Evolutionary conservation across 345 rosid genomes (phyloP).

Genomic region (Balakata baccata): DNA sequence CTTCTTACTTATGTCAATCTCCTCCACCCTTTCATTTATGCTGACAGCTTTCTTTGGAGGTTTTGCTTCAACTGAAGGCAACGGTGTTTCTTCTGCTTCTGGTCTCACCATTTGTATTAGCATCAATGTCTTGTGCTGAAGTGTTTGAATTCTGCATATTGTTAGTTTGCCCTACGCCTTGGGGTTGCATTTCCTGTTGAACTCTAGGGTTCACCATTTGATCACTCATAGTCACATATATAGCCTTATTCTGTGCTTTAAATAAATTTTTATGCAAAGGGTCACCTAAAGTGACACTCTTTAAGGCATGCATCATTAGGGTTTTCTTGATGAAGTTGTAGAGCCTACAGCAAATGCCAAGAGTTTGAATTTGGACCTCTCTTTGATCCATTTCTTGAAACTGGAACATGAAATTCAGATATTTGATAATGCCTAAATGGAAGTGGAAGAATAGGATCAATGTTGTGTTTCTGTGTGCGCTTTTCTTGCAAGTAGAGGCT

Average conservation of each 20-base stretch:
- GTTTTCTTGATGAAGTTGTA: slow-evolving; percentile 32
- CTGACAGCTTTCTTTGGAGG: slow-evolving; percentile 49
- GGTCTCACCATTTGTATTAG: background rate
- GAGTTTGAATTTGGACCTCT: slow-evolving; percentile 19
- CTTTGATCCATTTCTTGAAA: slow-evolving; percentile 32
- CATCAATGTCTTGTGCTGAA: background rate
- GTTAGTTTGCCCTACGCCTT: background rate
- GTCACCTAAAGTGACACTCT: slow-evolving; percentile 32
- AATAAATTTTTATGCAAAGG: slow-evolving; percentile 1
- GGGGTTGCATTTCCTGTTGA: slow-evolving; percentile 2
- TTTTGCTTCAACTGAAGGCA: slow-evolving; percentile 18
- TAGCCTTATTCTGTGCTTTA: background rate
- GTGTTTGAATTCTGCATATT: background rate
- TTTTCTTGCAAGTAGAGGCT: slow-evolving; percentile 28
- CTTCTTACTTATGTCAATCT: slow-evolving; percentile 31
- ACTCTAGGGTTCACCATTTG: slow-evolving; percentile 7
- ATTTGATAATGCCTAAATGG: slow-evolving; percentile 2
- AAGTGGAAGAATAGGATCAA: background rate
- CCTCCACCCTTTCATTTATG: slow-evolving; percentile 48
- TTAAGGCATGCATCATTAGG: slow-evolving; percentile 30
- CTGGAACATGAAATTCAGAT: background rate
- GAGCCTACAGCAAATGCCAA: slow-evolving; percentile 38
- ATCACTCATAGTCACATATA: background rate
- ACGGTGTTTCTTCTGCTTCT: slow-evolving; percentile 13
- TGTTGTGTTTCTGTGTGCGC: slow-evolving; percentile 6